phyloP scores from a whole-genome alignment of 129 eudicot genomes.

The Kitagawia praeruptora region DNA sequence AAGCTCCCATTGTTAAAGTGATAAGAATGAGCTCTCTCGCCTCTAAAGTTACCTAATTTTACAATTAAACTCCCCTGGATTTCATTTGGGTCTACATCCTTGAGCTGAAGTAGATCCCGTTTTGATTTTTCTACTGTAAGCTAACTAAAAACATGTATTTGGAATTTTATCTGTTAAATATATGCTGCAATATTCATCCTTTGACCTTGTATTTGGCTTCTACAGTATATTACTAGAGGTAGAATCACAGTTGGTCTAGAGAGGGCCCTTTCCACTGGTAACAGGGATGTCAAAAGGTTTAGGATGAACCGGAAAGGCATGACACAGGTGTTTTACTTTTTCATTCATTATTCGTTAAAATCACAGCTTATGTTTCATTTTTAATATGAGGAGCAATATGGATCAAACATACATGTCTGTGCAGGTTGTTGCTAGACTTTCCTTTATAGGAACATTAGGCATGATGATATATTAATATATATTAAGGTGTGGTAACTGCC shows the following conservation, averaged over 20 bases:
- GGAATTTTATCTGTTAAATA: neutral
- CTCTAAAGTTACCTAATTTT: too few relatives aligned
- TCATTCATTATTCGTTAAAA: neutral
- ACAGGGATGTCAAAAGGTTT: slow-evolving; percentile 70
- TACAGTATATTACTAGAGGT: slow-evolving; percentile 43
- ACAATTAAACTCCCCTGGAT: too few relatives aligned
- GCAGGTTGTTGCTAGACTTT: slow-evolving; percentile 79
- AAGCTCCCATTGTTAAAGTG: too few relatives aligned
- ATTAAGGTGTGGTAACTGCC: too few relatives aligned
- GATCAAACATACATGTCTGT: slow-evolving; percentile 3
- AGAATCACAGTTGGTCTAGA: slow-evolving; percentile 69
- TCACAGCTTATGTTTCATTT: neutral
- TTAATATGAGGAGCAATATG: neutral
- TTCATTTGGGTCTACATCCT: too few relatives aligned
- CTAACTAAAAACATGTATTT: neutral
- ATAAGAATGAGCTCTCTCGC: too few relatives aligned
- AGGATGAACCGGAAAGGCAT: slow-evolving; percentile 79
- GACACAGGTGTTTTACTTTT: slow-evolving; percentile 59
- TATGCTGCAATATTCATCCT: neutral
- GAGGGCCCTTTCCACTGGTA: slow-evolving; percentile 82
- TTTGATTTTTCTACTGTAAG: slow-evolving; percentile 76
- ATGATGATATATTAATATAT: slow-evolving; percentile 29
- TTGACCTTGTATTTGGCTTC: slow-evolving; percentile 1
- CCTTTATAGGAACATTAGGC: slow-evolving; percentile 74
- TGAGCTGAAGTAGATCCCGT: slow-evolving; percentile 30